These are phyloP conservation scores for Psilocybe azurescens DNA, from an alignment of 768 basidiomycete species.

Conservation along the genomic window DNA sequence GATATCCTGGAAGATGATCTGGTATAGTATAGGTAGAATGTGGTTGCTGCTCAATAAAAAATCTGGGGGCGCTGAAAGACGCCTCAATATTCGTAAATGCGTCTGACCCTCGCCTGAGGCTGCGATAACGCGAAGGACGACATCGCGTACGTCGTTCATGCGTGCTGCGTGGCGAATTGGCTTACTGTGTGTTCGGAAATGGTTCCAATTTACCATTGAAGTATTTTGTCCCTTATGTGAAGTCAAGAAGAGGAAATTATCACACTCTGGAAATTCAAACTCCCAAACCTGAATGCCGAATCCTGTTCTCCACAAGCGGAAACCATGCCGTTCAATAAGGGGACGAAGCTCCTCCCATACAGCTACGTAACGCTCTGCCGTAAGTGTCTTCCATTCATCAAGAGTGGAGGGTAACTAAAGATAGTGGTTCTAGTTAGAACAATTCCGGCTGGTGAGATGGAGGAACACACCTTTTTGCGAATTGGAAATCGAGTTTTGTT, in stretches of 20 bases:
- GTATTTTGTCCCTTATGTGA: neutral
- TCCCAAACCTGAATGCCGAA: neutral
- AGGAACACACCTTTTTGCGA: too few relatives aligned
- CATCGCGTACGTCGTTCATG: constrained; percentile 4
- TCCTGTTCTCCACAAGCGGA: neutral
- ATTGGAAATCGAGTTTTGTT: too few relatives aligned
- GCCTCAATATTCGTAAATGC: neutral
- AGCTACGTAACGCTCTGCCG: neutral
- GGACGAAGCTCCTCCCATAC: neutral
- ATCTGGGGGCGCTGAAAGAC: neutral
- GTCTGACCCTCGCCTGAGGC: neutral
- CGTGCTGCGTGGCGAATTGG: constrained; percentile 1
- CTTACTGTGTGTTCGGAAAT: neutral
- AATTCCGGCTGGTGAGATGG: too few relatives aligned
- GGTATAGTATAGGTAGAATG: constrained; percentile 5
- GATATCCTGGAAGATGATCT: constrained; percentile 10
- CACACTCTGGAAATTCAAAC: neutral
- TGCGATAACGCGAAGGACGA: constrained; percentile 2
- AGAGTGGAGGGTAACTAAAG: neutral
- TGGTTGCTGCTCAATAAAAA: constrained; percentile 8
- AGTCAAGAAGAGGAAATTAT: neutral
- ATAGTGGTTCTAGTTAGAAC: too few relatives aligned
- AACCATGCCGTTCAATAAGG: neutral
- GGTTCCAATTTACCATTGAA: neutral
- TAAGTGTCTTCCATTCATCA: neutral